A percentile compares a stretch with the other conserved stretches of the same genome.
These are phyloP conservation scores for Tricholoma sp. DNA, from an alignment of 768 basidiomycete species.

Conservation along the genomic window DNA sequence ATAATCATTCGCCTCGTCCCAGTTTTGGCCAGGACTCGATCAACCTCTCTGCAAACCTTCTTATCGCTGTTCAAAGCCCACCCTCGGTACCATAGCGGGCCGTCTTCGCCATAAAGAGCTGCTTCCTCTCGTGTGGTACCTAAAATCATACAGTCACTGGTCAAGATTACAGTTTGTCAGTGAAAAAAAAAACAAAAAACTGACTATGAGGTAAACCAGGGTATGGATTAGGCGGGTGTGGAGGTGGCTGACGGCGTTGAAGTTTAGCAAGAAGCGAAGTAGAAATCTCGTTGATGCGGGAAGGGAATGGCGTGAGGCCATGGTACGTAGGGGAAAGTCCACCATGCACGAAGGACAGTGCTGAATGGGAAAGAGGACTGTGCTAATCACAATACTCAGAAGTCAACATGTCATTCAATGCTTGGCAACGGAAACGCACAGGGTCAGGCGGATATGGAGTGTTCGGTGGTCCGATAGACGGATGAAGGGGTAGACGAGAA, in stretches of 20 bases:
- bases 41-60: constrained; percentile 65
- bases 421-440: constrained; percentile 11
- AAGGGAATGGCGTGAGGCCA: constrained; percentile 76
- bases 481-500: constrained; percentile 77
- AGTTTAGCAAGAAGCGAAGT: constrained; percentile 65
- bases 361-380: constrained; percentile 65
- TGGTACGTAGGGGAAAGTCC: constrained; percentile 78
- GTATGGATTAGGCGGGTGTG: constrained; percentile 78
- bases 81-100: constrained; percentile 93
- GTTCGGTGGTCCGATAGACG: constrained; percentile 62
- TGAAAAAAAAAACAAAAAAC: background rate
- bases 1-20: constrained; percentile 89
- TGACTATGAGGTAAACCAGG: constrained; percentile 59
- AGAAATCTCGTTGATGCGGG: constrained; percentile 77
- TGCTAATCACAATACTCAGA: constrained; percentile 23
- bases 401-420: constrained; percentile 11
- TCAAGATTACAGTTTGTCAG: too few species aligned
- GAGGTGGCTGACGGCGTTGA: constrained; percentile 58
- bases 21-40: constrained; percentile 65
- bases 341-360: constrained; percentile 91
- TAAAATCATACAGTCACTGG: background rate
- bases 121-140: constrained; percentile 63
- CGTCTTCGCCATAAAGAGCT: constrained; percentile 67
- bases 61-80: constrained; percentile 78
- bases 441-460: constrained; percentile 47